Conservation (phyloP, 306 rosid genomes). For the Begonia loranthoides region DNA sequence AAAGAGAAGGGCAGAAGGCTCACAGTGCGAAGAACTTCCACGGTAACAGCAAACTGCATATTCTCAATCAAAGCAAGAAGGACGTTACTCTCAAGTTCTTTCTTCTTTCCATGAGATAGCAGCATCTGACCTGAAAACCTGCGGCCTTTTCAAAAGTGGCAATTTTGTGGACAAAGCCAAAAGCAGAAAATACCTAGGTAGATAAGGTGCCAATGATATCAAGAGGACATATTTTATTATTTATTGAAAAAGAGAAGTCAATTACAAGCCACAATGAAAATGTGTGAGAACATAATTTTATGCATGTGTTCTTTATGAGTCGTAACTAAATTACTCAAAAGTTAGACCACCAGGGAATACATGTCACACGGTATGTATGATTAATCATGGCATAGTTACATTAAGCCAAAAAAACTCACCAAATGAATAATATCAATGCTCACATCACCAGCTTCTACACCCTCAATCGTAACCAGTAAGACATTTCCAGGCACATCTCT, state of each 20-base stretch:
- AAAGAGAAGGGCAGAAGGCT: slow-evolving; percentile 7
- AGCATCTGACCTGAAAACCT: slow-evolving; percentile 64
- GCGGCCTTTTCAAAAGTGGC: slow-evolving; percentile 94
- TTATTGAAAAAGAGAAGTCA: slow-evolving; percentile 2
- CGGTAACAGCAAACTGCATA: slow-evolving; percentile 96
- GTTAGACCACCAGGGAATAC: no score
- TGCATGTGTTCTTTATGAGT: no score
- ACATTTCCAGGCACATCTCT: slow-evolving; percentile 95
- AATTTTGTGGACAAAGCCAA: slow-evolving; percentile 84
- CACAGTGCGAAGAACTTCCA: slow-evolving; percentile 81
- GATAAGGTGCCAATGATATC: slow-evolving; percentile 10
- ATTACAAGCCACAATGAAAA: slow-evolving; percentile 1
- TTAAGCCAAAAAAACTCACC: slow-evolving; percentile 31
- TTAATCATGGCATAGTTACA: no score
- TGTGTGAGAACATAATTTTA: background rate
- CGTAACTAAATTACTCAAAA: no score
- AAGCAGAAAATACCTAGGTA: slow-evolving; percentile 77
- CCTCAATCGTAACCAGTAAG: slow-evolving; percentile 78
- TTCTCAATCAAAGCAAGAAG: slow-evolving; percentile 90
- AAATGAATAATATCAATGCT: slow-evolving; percentile 88
- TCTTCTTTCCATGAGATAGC: slow-evolving; percentile 27
- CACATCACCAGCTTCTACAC: slow-evolving; percentile 90
- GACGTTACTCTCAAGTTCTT: slow-evolving; percentile 77
- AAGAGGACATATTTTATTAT: slow-evolving; percentile 7
- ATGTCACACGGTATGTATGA: no score